phyloP scores from a whole-genome alignment of 208 protist genomes.

The Wallacemonas rigidus region DNA sequence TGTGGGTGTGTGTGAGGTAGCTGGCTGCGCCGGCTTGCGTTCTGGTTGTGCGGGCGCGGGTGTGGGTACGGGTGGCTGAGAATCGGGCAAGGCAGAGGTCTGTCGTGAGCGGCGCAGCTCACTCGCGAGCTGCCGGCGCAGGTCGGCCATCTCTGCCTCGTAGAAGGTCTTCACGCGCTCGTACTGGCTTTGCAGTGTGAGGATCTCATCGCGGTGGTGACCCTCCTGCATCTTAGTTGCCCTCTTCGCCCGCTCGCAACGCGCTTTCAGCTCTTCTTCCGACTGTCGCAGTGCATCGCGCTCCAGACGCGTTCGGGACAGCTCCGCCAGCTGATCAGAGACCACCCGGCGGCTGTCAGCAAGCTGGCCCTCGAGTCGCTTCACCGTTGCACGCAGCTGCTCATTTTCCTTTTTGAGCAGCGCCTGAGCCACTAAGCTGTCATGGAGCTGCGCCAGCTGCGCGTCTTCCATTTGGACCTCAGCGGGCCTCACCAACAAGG shows the following conservation, averaged over 20 bases:
- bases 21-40: too few species aligned
- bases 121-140: constrained; percentile 61
- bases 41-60: too few species aligned
- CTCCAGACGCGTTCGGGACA: constrained; percentile 46
- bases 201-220: constrained; percentile 57
- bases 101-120: constrained; percentile 29
- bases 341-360: constrained; percentile 63
- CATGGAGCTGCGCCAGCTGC: constrained; percentile 48
- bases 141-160: constrained; percentile 77
- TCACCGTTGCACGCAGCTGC: constrained; percentile 39
- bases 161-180: constrained; percentile 72
- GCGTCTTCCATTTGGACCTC: constrained; percentile 6
- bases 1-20: too few species aligned
- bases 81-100: neutral
- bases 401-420: constrained; percentile 69
- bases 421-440: constrained; percentile 56
- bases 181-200: constrained; percentile 57
- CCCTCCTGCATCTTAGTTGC: constrained; percentile 30
- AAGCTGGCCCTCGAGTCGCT: constrained; percentile 50
- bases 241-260: constrained; percentile 53
- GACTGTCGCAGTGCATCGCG: constrained; percentile 42
- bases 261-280: constrained; percentile 45
- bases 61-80: too few species aligned
- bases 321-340: constrained; percentile 71
- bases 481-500: constrained; percentile 3